Evolutionary conservation across 23 red algal genomes (phyloP).

Genomic region (Chondrus crispus): DNA sequence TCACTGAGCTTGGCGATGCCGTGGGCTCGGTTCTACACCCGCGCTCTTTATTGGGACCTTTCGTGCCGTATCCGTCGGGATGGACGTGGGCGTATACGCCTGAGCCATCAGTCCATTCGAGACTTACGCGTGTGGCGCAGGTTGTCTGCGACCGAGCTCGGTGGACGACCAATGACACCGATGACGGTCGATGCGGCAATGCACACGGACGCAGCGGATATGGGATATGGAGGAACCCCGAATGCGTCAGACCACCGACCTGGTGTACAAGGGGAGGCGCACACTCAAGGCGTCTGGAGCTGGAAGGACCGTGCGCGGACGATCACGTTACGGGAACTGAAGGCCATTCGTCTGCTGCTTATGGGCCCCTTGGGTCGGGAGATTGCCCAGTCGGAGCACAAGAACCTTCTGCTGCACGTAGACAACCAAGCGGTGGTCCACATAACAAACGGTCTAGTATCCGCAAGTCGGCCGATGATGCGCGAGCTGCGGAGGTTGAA

Average conservation of each 20-base stretch:
- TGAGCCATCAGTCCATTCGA: not conserved
- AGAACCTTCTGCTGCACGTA: not conserved
- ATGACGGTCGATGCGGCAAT: not conserved
- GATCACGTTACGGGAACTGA: not conserved
- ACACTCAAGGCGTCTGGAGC: not conserved
- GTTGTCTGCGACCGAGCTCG: not conserved
- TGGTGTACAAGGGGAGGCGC: not conserved
- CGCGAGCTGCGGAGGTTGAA: not conserved
- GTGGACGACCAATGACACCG: not conserved
- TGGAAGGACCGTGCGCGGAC: not conserved
- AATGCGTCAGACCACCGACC: not conserved
- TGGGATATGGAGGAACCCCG: not conserved
- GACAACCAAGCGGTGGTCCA: not conserved
- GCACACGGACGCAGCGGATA: not conserved
- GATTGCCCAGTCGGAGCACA: not conserved
- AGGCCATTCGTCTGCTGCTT: not conserved
- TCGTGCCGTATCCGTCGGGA: not conserved
- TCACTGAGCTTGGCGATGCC: conserved; percentile 21
- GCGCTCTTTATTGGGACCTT: not conserved
- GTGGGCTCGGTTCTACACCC: conserved; percentile 24
- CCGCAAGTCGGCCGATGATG: not conserved
- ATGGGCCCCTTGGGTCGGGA: not conserved
- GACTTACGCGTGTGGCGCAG: not conserved
- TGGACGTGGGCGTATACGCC: not conserved
- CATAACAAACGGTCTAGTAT: not conserved